phyloP scores from a whole-genome alignment of 441 rosid species.

The Erodium texanum region DNA sequence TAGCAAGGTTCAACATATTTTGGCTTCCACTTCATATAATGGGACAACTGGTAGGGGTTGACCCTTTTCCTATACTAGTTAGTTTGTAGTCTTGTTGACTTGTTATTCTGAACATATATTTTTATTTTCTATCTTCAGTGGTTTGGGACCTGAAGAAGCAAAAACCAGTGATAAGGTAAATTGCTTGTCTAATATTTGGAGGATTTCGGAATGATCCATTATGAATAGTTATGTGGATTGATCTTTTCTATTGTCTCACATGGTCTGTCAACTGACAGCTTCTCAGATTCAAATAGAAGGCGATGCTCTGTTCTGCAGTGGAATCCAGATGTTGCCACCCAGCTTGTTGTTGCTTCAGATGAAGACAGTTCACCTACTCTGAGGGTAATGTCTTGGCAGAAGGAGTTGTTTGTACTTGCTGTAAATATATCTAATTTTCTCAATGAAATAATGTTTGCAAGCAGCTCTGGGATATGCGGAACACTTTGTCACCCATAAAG shows the following conservation, averaged over 20 bases:
- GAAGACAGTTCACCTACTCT: conserved; percentile 79
- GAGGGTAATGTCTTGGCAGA: conserved; percentile 44
- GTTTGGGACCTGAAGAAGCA: conserved; percentile 98
- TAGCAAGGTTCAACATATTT: conserved; percentile 81
- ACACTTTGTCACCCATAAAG: conserved; percentile 73
- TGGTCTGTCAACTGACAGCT: conserved; percentile 44
- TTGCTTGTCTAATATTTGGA: conserved; percentile 2
- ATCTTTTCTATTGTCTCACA: conserved; percentile 16
- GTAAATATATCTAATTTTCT: conserved; percentile 10
- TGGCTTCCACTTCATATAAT: conserved; percentile 87
- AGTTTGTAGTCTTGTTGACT: conserved; percentile 8
- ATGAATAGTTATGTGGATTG: neutral
- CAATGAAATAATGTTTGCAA: conserved; percentile 16
- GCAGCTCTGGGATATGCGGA: conserved; percentile 99
- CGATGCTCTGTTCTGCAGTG: conserved; percentile 98
- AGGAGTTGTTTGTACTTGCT: conserved; percentile 9
- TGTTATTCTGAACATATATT: conserved; percentile 7
- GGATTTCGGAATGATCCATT: conserved; percentile 15
- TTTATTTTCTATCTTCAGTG: conserved; percentile 35
- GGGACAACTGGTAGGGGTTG: conserved; percentile 83
- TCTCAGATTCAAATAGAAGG: conserved; percentile 78
- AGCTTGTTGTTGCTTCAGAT: conserved; percentile 95
- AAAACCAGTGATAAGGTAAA: conserved; percentile 84
- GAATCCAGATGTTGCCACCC: conserved; percentile 98
- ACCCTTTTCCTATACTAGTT: conserved; percentile 2